Evolutionary conservation across 2,329 filamentous ascomycete species (phyloP).

Genomic region (Botrytis fragariae): DNA sequence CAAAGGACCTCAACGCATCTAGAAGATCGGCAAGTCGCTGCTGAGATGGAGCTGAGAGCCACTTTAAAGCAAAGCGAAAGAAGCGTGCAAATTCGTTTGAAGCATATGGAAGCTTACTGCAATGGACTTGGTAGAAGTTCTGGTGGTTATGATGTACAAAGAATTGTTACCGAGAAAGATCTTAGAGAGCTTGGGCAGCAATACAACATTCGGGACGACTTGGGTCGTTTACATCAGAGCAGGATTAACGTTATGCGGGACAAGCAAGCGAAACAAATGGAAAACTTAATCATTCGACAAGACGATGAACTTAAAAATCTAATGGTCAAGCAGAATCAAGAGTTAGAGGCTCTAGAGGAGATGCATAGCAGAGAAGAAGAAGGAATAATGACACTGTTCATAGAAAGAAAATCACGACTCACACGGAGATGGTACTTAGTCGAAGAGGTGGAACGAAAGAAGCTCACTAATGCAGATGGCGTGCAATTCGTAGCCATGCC

Average conservation of each 20-base stretch:
- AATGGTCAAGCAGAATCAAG: constrained; percentile 46
- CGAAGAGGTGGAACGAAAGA: constrained; percentile 52
- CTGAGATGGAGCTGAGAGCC: constrained; percentile 58
- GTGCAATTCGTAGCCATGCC: constrained; percentile 44
- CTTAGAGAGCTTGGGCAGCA: constrained; percentile 58
- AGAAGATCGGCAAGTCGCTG: constrained; percentile 60
- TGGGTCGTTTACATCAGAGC: constrained; percentile 57
- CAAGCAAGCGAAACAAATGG: constrained; percentile 59
- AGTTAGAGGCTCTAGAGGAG: constrained; percentile 49
- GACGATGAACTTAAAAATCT: constrained; percentile 50
- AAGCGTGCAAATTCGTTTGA: constrained; percentile 56
- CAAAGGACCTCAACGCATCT: constrained; percentile 52
- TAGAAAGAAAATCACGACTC: constrained; percentile 46
- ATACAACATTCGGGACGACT: constrained; percentile 58
- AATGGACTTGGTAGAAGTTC: constrained; percentile 49
- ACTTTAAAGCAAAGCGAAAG: constrained; percentile 56
- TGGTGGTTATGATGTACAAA: constrained; percentile 44
- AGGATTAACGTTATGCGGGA: constrained; percentile 66
- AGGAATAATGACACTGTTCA: constrained; percentile 46
- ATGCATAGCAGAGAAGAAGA: constrained; percentile 52
- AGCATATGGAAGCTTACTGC: constrained; percentile 66
- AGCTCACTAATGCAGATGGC: constrained; percentile 48
- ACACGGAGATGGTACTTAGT: constrained; percentile 52
- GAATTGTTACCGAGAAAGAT: constrained; percentile 59
- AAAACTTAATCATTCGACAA: constrained; percentile 56